These are phyloP conservation scores for Beverwykella pulmonaria DNA, from an alignment of 495 filamentous ascomycete species.

Conservation along the genomic window DNA sequence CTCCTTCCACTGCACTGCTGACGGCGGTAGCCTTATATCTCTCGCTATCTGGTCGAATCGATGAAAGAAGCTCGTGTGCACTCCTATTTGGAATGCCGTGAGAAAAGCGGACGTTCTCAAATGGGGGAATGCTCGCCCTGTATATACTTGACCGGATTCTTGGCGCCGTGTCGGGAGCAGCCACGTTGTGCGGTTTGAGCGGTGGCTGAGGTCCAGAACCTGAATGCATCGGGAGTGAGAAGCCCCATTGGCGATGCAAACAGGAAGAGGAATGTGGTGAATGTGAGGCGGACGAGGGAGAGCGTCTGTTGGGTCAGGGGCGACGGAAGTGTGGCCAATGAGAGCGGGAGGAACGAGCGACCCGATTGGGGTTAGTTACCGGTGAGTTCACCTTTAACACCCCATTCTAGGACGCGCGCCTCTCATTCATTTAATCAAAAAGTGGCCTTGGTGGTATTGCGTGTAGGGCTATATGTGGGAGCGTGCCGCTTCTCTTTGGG, in stretches of 20 bases:
- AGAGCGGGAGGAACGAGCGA: neutral
- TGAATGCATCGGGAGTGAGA: neutral
- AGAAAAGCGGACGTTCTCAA: neutral
- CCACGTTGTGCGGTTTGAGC: neutral
- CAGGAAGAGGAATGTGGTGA: neutral
- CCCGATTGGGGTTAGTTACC: neutral
- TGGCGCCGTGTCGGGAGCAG: neutral
- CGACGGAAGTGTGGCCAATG: neutral
- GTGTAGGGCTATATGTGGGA: no score
- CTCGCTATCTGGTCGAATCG: neutral
- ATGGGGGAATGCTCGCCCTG: neutral
- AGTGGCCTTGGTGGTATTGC: no score
- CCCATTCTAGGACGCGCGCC: no score
- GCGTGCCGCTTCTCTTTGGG: no score
- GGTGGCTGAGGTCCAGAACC: neutral
- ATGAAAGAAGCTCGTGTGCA: neutral
- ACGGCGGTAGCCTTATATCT: neutral
- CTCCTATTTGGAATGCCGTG: neutral
- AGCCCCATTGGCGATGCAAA: neutral
- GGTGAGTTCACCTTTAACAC: neutral
- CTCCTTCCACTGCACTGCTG: neutral
- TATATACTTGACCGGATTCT: constrained; percentile 5
- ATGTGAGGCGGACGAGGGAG: neutral
- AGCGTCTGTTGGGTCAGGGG: neutral
- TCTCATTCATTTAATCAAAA: no score